phyloP scores from a whole-genome alignment of 139 green algal species.

The Chlamydomonas sp. region DNA sequence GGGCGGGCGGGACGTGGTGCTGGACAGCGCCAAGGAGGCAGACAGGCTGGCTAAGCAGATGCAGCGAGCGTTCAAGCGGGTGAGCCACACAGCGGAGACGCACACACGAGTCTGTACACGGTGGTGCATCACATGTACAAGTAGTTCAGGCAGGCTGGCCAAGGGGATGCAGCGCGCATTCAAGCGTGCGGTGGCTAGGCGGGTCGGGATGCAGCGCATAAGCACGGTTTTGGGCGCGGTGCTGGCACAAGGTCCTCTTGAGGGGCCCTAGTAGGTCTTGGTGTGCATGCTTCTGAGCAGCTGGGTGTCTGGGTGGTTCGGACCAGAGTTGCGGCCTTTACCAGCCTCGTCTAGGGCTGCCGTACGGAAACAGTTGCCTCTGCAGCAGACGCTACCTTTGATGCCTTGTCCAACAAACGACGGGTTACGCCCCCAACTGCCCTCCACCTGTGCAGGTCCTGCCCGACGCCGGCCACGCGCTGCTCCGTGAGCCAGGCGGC shows the following conservation, averaged over 20 bases:
- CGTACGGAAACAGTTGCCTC: too few species aligned
- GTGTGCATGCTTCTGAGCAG: too few species aligned
- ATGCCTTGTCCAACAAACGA: too few species aligned
- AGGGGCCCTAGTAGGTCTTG: too few species aligned
- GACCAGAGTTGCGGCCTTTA: too few species aligned
- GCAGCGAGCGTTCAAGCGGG: constrained; percentile 48
- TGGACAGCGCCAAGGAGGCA: constrained; percentile 68
- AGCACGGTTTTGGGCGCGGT: too few species aligned
- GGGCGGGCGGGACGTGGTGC: constrained; percentile 45
- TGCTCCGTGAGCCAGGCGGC: constrained; percentile 23
- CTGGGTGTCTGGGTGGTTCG: too few species aligned
- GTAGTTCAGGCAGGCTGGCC: not conserved
- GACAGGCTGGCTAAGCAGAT: constrained; percentile 58
- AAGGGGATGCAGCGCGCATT: not conserved
- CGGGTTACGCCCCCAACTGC: too few species aligned
- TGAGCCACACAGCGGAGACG: not conserved
- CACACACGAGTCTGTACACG: not conserved
- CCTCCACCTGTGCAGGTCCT: constrained; percentile 25
- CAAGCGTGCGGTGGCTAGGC: not conserved
- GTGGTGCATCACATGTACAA: not conserved
- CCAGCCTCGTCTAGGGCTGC: too few species aligned
- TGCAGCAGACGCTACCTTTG: too few species aligned
- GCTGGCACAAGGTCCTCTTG: too few species aligned
- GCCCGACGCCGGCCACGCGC: constrained; percentile 32
- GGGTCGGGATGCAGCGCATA: too few species aligned